Conservation (phyloP, 1,139 yeast species). For the Blastobotrys arbuscula region DNA sequence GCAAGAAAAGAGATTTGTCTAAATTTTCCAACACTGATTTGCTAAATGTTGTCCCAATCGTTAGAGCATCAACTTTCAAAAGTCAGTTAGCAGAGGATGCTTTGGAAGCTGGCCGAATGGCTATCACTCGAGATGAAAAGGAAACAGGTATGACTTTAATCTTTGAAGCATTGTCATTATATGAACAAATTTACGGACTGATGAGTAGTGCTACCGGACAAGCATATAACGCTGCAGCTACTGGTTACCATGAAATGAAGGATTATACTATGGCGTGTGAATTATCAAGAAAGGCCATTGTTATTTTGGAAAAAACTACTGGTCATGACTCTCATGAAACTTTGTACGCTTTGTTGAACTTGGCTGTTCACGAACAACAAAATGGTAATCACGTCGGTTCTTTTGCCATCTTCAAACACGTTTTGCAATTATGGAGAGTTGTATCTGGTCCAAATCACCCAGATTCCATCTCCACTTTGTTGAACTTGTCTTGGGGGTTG, state of each 20-base stretch:
- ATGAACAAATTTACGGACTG: constrained; percentile 79
- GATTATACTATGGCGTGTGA: constrained; percentile 55
- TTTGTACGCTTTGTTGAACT: constrained; percentile 62
- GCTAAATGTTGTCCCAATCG: constrained; percentile 60
- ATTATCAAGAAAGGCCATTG: constrained; percentile 65
- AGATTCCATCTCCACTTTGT: constrained; percentile 57
- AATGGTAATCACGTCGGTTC: constrained; percentile 58
- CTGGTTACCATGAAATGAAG: constrained; percentile 59
- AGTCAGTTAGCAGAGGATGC: constrained; percentile 72
- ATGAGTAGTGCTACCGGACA: constrained; percentile 77
- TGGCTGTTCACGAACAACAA: constrained; percentile 66
- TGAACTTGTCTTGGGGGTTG: constrained; percentile 58
- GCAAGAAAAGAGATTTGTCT: not conserved
- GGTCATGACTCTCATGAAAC: constrained; percentile 82
- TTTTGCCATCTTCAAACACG: constrained; percentile 56
- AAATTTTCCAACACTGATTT: constrained; percentile 46
- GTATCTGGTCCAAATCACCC: constrained; percentile 61
- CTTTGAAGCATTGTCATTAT: constrained; percentile 62
- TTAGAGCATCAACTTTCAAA: constrained; percentile 64
- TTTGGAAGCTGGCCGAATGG: constrained; percentile 47
- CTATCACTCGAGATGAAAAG: constrained; percentile 30
- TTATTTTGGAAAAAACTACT: constrained; percentile 68
- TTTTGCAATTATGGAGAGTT: constrained; percentile 51
- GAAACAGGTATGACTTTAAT: constrained; percentile 42
- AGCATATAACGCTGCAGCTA: constrained; percentile 60